These are phyloP conservation scores for Aspergillus versicolor DNA, from an alignment of 2,329 filamentous ascomycete genomes.

Conservation along the genomic window DNA sequence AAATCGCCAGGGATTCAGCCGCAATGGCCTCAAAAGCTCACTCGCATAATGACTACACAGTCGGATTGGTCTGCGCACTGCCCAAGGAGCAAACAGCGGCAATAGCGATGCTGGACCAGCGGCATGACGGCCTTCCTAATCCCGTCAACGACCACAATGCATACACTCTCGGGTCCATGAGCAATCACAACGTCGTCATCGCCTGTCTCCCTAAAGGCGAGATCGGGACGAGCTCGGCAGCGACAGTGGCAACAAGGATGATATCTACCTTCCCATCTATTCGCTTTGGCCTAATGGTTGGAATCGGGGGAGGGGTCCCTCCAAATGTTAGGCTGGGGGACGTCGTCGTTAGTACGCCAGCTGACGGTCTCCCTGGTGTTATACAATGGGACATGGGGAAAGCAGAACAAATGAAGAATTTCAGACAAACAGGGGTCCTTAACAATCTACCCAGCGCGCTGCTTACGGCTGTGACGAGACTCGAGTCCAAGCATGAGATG, in stretches of 20 bases:
- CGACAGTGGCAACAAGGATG: slow-evolving; percentile 16
- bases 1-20: background rate
- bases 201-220: slow-evolving; percentile 14
- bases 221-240: slow-evolving; percentile 15
- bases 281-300: slow-evolving; percentile 20
- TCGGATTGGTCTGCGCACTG: slow-evolving; percentile 22
- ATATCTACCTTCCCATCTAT: slow-evolving; percentile 20
- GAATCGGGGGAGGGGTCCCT: slow-evolving; percentile 21
- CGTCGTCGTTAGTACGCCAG: slow-evolving; percentile 11
- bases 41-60: slow-evolving; percentile 16
- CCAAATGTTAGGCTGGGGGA: slow-evolving; percentile 21
- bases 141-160: slow-evolving; percentile 15
- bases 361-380: background rate
- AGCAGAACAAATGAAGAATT: background rate
- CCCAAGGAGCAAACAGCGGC: slow-evolving; percentile 23
- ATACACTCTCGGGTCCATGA: slow-evolving; percentile 22
- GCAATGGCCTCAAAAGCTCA: background rate
- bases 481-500: background rate
- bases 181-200: slow-evolving; percentile 23
- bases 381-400: background rate
- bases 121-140: slow-evolving; percentile 11
- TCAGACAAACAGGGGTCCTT: background rate
- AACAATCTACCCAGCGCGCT: background rate
- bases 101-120: slow-evolving; percentile 20
- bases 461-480: background rate